phyloP scores from a whole-genome alignment of 352 stramenopile species.

The Phytophthora pseudosyringae region DNA sequence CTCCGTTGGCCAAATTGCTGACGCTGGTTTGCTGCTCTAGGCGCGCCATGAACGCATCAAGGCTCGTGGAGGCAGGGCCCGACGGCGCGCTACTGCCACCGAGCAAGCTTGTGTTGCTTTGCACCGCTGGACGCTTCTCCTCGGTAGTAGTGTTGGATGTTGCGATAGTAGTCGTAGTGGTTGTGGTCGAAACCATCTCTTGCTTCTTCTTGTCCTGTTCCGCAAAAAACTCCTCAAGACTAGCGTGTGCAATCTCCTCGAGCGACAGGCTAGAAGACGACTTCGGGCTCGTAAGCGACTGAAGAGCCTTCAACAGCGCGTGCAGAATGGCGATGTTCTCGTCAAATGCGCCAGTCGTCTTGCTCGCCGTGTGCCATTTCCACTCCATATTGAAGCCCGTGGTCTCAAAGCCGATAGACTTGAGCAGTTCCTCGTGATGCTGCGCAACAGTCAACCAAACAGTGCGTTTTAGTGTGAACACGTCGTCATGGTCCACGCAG shows the following conservation, averaged over 20 bases:
- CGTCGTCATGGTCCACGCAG: not conserved
- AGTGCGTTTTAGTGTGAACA: conserved; percentile 6
- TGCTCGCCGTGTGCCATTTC: conserved; percentile 79
- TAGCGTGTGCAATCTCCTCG: conserved; percentile 57
- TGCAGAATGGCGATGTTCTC: conserved; percentile 71
- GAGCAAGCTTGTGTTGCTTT: conserved; percentile 12
- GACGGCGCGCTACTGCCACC: not conserved
- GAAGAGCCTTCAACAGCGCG: conserved; percentile 62
- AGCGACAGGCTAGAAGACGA: conserved; percentile 53
- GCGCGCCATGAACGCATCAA: conserved; percentile 63
- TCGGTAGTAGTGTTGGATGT: conserved; percentile 12
- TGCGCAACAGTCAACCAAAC: conserved; percentile 25
- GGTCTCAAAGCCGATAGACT: conserved; percentile 80
- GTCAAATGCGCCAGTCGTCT: conserved; percentile 65
- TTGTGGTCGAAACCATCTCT: not conserved
- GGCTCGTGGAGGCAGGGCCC: conserved; percentile 29
- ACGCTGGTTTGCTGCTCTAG: conserved; percentile 56
- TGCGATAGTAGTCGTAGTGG: conserved; percentile 16
- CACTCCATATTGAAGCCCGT: conserved; percentile 83
- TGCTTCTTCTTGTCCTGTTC: conserved; percentile 37
- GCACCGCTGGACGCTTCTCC: conserved; percentile 18
- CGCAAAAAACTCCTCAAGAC: conserved; percentile 34
- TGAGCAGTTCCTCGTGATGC: conserved; percentile 80
- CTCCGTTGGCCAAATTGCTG: conserved; percentile 32
- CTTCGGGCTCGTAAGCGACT: conserved; percentile 53